Percentiles rank a stretch among this genome's conserved stretches.
Conservation (phyloP, 768 basidiomycete species). For the Podaxis sp. region DNA sequence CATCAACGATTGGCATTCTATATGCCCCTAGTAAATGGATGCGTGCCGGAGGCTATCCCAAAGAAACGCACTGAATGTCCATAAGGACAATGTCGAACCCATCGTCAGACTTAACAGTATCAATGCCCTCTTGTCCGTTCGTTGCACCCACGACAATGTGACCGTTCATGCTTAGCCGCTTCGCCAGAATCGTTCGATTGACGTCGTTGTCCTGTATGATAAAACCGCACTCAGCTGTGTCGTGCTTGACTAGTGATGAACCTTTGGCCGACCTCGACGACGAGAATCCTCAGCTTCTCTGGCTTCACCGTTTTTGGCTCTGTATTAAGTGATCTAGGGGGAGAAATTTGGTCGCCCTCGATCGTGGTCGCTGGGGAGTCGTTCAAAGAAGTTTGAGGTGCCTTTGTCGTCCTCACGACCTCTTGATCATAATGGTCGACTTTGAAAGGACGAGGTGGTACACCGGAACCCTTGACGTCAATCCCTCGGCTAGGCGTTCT, state of each 20-base stretch:
- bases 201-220: slow-evolving; percentile 64
- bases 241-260: neutral
- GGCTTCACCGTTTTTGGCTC: slow-evolving; percentile 11
- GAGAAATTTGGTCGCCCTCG: neutral
- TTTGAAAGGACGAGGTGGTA: slow-evolving; percentile 36
- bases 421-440: slow-evolving; percentile 28
- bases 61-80: slow-evolving; percentile 70
- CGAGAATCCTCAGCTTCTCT: slow-evolving; percentile 46
- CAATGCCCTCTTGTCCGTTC: slow-evolving; percentile 77
- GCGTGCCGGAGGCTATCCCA: neutral
- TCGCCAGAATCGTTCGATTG: slow-evolving; percentile 69
- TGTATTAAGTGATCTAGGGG: neutral
- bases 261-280: slow-evolving; percentile 58
- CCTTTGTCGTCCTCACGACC: neutral
- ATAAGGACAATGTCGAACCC: slow-evolving; percentile 76
- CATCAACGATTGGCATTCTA: slow-evolving; percentile 82
- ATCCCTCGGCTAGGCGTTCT: slow-evolving; percentile 18
- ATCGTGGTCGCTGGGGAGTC: neutral
- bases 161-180: slow-evolving; percentile 64
- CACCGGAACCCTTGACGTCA: slow-evolving; percentile 26
- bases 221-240: neutral
- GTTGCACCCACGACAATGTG: slow-evolving; percentile 64
- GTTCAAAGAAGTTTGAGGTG: neutral
- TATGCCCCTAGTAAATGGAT: neutral
- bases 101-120: slow-evolving; percentile 54